phyloP scores from a whole-genome alignment of 192 early-diverging fungal genomes.

The Gryganskiella cystojenkinii region DNA sequence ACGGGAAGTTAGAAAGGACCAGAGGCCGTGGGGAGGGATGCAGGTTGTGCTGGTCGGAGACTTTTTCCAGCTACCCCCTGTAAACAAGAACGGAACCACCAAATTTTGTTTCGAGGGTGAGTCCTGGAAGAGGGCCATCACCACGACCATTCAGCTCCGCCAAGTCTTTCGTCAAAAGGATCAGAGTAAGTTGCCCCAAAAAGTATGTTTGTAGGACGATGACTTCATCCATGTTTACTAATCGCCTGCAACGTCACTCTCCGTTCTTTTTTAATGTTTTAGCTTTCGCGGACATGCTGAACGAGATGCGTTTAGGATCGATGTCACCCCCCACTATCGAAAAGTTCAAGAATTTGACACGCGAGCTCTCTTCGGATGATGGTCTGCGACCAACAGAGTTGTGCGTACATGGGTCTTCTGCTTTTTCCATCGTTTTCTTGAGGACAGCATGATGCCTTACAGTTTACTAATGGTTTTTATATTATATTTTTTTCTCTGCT shows the following conservation, averaged over 20 bases:
- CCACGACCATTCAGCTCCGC: constrained; percentile 69
- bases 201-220: not conserved
- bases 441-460: no score
- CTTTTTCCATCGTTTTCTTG: not conserved
- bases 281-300: constrained; percentile 81
- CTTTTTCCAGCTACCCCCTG: constrained; percentile 86
- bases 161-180: constrained; percentile 90
- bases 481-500: not conserved
- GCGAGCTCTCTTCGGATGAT: constrained; percentile 48
- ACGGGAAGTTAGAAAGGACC: constrained; percentile 38
- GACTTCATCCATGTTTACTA: no score
- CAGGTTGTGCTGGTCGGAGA: constrained; percentile 77
- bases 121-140: constrained; percentile 63
- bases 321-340: constrained; percentile 64
- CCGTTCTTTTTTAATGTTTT: not conserved
- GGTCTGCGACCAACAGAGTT: constrained; percentile 75
- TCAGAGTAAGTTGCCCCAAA: constrained; percentile 28
- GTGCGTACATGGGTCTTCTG: constrained; percentile 58
- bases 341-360: constrained; percentile 55
- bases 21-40: constrained; percentile 78
- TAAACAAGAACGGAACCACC: constrained; percentile 50
- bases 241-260: not conserved
- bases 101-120: constrained; percentile 73
- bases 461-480: no score
- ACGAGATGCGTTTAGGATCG: constrained; percentile 83